Base-by-base conservation (phyloP, 2,329 filamentous ascomycete genomes). In the Leptographium wingfieldii region DNA sequence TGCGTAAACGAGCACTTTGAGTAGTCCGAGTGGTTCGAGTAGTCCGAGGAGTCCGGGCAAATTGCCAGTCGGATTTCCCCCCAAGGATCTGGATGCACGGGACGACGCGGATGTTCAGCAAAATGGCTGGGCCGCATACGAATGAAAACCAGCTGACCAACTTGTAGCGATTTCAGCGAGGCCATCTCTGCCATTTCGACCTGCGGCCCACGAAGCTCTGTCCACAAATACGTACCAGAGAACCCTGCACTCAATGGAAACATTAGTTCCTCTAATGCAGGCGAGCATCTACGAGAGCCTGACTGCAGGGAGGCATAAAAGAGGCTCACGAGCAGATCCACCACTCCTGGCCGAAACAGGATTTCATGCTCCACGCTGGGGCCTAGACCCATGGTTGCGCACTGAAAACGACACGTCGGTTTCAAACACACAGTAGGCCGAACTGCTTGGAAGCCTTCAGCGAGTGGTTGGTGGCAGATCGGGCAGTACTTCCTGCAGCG, bases 321-420 rank as follows among this genome's bases (percentile, higher is more conserved):
- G 68, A 96, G 88, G 70, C 84, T 92, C 55, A 95, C 73, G 0
- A 96, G 78, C 2, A 96, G 77, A 68, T 96, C 92, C 14, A 95
- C 88, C 0, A 95, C 90, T 60, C 85, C 83, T 1, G 90, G 89
- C 68, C 92, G 88, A 14, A 82, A 81, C 31, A 87, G 68, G 27
- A 96, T 87, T 68, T 96, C 90, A 68, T 92, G 84, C 69, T 96
- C 91, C 60, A 95, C 83, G 66, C 84, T 90, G 1, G 89, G 87
- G 0, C 91, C 92, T 67, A 96, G 86, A 0, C 90, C 90, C n/a
- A 95, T 76, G 19, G 82, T 79, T 78, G 95, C 88, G 73, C 94
- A 95, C 68, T 96, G 92, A 67, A 88, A 95, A 4, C 95, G 75
- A 67, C 92, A 96, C 3, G 96, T 76, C 1, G 79, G 76, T 14